A percentile compares a stretch with the other conserved stretches of the same genome.
Conservation (phyloP, 352 stramenopile genomes). For the Aphanomyces cochlioides region DNA sequence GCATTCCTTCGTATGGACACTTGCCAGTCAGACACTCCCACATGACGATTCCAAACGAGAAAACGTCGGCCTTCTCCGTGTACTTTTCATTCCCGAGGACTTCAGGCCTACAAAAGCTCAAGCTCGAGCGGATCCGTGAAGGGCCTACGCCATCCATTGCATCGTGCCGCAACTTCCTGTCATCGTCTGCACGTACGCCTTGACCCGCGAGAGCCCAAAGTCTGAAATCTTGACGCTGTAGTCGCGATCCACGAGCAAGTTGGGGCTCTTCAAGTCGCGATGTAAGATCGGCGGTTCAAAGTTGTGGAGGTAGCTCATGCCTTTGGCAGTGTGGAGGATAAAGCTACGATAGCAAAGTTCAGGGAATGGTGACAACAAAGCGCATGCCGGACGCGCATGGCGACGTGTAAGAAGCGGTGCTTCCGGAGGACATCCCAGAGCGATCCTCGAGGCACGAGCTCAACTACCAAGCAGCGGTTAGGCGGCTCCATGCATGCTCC, state of each 20-base stretch:
- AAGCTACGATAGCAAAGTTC: slow-evolving; percentile 46
- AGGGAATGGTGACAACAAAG: slow-evolving; percentile 36
- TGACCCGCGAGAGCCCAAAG: slow-evolving; percentile 87
- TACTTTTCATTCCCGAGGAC: slow-evolving; percentile 89
- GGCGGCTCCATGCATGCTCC: slow-evolving; percentile 90
- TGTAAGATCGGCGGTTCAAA: slow-evolving; percentile 86
- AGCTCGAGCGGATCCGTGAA: background rate
- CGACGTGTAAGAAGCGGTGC: slow-evolving; percentile 43
- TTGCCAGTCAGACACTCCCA: slow-evolving; percentile 90
- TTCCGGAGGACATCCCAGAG: slow-evolving; percentile 89
- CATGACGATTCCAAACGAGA: slow-evolving; percentile 91
- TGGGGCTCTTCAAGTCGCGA: slow-evolving; percentile 87
- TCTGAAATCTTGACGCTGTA: slow-evolving; percentile 89
- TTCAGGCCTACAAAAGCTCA: slow-evolving; percentile 49
- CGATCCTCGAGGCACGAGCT: slow-evolving; percentile 89
- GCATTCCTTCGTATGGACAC: slow-evolving; percentile 88
- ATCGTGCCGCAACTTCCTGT: slow-evolving; percentile 88
- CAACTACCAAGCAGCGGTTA: slow-evolving; percentile 94
- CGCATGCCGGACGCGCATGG: slow-evolving; percentile 43
- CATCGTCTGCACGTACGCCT: slow-evolving; percentile 89
- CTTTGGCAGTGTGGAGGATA: slow-evolving; percentile 66
- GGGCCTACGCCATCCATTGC: slow-evolving; percentile 80
- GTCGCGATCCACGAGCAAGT: slow-evolving; percentile 79
- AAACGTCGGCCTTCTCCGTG: slow-evolving; percentile 92
- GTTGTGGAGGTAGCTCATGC: slow-evolving; percentile 86